Conservation (phyloP, 768 basidiomycete genomes). For the Gymnopilus junonius region DNA sequence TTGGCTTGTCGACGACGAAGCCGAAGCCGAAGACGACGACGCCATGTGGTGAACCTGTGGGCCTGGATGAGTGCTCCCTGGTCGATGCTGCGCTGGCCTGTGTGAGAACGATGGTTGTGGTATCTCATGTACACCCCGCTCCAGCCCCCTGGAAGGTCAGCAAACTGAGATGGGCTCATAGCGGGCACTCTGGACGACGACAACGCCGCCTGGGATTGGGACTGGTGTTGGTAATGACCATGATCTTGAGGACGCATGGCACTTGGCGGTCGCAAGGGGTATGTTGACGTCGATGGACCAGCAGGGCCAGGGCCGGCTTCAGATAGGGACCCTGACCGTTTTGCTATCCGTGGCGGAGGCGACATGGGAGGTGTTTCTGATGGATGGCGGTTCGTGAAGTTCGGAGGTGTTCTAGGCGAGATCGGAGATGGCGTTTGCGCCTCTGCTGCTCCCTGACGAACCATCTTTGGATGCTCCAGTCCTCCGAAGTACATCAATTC, state of each 20-base stretch:
- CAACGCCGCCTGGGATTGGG: neutral
- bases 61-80: neutral
- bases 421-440: neutral
- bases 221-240: neutral
- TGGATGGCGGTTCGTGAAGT: neutral
- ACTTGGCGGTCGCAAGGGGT: slow-evolving; percentile 2
- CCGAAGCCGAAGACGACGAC: neutral
- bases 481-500: slow-evolving; percentile 42
- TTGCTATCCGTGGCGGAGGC: slow-evolving; percentile 3
- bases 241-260: neutral
- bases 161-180: slow-evolving; percentile 24
- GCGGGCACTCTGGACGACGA: neutral
- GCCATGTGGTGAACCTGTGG: neutral
- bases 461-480: slow-evolving; percentile 25
- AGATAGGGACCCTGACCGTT: neutral
- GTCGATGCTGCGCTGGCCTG: neutral
- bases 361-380: neutral
- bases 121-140: slow-evolving; percentile 41
- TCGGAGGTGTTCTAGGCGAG: neutral
- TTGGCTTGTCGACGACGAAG: neutral
- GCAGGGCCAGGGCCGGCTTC: neutral
- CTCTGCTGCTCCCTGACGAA: neutral
- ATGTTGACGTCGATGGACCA: neutral
- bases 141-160: slow-evolving; percentile 40
- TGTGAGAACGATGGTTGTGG: slow-evolving; percentile 23